Conservation (phyloP, 2,329 filamentous ascomycete genomes). For the Aspergillus fumigatiaffinis region DNA sequence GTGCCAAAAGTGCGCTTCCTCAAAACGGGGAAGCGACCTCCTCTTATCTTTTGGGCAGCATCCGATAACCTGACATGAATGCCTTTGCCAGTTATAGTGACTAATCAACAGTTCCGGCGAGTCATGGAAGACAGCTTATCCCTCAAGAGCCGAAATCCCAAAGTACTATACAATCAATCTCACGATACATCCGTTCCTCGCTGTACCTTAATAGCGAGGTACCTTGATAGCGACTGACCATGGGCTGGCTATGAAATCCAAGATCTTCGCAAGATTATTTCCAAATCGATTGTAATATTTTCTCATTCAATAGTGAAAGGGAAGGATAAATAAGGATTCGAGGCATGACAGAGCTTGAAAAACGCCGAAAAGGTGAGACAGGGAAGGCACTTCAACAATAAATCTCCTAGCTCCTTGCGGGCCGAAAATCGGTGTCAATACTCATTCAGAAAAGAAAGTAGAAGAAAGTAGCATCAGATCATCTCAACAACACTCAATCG, state of each 20-base stretch:
- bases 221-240: neutral
- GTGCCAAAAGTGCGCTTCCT: neutral
- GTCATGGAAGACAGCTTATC: neutral
- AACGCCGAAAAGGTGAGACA: neutral
- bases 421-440: neutral
- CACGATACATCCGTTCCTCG: neutral
- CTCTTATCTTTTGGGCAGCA: neutral
- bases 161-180: neutral
- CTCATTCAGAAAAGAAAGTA: neutral
- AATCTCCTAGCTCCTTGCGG: neutral
- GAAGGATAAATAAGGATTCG: neutral
- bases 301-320: neutral
- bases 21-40: neutral
- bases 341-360: neutral
- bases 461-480: neutral
- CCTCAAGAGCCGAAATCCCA: neutral
- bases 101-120: neutral
- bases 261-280: neutral
- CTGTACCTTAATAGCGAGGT: no score
- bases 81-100: neutral
- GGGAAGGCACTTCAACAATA: neutral
- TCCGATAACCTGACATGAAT: neutral
- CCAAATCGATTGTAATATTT: neutral
- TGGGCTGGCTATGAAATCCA: neutral
- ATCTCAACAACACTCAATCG: neutral